Conservation (phyloP, 2,329 filamentous ascomycete species). For the Hypoxylon sp. region DNA sequence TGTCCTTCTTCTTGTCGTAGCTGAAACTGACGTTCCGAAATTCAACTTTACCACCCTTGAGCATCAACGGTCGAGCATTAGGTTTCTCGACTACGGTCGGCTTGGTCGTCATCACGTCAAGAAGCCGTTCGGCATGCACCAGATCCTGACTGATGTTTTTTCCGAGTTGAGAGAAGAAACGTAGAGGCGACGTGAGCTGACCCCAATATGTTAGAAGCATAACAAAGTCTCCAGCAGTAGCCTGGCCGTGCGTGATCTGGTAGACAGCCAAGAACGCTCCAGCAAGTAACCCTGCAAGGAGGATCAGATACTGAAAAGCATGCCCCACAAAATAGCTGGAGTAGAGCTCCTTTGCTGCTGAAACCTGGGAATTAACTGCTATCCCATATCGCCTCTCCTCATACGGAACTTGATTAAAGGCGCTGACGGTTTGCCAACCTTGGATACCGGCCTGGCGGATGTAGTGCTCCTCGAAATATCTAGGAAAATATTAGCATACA, state of each 20-base stretch:
- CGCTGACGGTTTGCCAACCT: constrained; percentile 71
- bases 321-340: constrained; percentile 65
- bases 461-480: constrained; percentile 67
- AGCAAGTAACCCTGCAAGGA: constrained; percentile 78
- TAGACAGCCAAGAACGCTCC: constrained; percentile 72
- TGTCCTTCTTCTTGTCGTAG: constrained; percentile 70
- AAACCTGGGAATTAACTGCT: constrained; percentile 60
- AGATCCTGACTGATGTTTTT: constrained; percentile 69
- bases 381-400: constrained; percentile 67
- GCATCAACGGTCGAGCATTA: constrained; percentile 63
- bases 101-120: constrained; percentile 70
- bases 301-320: constrained; percentile 71
- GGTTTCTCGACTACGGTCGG: constrained; percentile 67
- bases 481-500: constrained; percentile 30
- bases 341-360: constrained; percentile 56
- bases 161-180: constrained; percentile 74
- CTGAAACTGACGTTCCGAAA: constrained; percentile 70
- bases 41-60: constrained; percentile 66
- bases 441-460: constrained; percentile 68
- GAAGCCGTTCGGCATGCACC: constrained; percentile 68
- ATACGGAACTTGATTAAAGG: constrained; percentile 70
- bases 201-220: constrained; percentile 81
- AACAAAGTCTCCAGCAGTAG: constrained; percentile 76
- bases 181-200: constrained; percentile 77
- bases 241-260: constrained; percentile 72